Conservation (phyloP, 1,139 yeast species). For the Yamadazyma blattariae region DNA sequence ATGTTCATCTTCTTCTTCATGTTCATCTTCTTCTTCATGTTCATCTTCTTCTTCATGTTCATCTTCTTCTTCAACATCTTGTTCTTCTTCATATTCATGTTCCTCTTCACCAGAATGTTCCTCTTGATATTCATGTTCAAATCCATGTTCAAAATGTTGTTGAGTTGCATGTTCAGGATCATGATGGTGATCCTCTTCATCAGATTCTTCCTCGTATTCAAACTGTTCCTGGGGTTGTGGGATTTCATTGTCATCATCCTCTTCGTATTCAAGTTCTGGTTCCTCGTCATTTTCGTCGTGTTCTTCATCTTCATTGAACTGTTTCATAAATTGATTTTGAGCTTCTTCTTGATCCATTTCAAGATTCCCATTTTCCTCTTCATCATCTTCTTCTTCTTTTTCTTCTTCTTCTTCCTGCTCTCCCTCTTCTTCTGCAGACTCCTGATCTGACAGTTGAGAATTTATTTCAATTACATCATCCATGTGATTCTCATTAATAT, state of each 20-base stretch:
- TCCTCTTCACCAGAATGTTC: neutral
- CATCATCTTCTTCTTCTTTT: slow-evolving; percentile 1
- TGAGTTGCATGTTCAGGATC: no score
- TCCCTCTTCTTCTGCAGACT: neutral
- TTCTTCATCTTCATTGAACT: slow-evolving; percentile 3
- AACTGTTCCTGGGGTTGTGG: no score
- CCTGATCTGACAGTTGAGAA: slow-evolving; percentile 1
- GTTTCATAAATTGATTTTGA: neutral
- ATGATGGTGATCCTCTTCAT: no score
- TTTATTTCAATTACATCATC: neutral
- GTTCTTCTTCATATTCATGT: neutral
- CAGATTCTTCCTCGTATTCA: no score
- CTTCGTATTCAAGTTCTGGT: slow-evolving; percentile 1
- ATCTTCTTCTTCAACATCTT: neutral
- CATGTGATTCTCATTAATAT: neutral
- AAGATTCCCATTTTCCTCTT: slow-evolving; percentile 3
- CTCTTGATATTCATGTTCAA: no score
- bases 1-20: neutral
- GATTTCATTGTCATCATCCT: slow-evolving; percentile 1
- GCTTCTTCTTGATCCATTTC: slow-evolving; percentile 1
- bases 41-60: neutral
- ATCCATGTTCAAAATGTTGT: no score
- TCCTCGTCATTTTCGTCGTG: slow-evolving; percentile 3
- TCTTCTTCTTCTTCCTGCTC: slow-evolving; percentile 2
- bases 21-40: neutral